Conservation (phyloP, 2,329 filamentous ascomycete species). For the Chaetomium sp. region DNA sequence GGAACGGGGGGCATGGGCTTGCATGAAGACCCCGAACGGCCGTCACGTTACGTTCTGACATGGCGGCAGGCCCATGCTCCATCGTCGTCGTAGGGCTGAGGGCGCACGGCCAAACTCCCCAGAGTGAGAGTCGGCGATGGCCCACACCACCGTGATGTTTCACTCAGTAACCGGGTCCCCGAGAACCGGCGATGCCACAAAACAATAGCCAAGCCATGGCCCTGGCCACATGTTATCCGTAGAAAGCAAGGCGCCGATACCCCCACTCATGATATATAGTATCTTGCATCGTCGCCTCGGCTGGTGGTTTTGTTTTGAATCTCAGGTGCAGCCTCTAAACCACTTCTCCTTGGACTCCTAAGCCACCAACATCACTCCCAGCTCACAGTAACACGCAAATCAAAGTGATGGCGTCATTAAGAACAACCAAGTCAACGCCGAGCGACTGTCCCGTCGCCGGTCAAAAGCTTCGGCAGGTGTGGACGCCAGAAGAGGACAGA, state of each 20-base stretch:
- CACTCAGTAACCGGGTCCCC: conserved; percentile 11
- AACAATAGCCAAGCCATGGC: background rate
- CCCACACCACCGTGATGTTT: conserved; percentile 7
- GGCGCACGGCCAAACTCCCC: background rate
- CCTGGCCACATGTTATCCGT: background rate
- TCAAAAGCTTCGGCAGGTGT: conserved; percentile 31
- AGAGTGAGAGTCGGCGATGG: conserved; percentile 8
- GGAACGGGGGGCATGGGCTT: conserved; percentile 12
- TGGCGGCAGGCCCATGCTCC: conserved; percentile 4
- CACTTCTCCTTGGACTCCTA: background rate
- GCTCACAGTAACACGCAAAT: background rate
- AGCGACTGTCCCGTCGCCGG: background rate
- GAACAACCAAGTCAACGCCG: background rate
- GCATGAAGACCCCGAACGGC: conserved; percentile 11
- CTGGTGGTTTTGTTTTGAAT: background rate
- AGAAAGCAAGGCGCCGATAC: background rate
- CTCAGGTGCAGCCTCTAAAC: background rate
- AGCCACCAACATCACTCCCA: background rate
- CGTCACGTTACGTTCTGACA: conserved; percentile 28
- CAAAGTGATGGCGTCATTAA: background rate
- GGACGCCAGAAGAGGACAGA: conserved; percentile 34
- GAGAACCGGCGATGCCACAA: conserved; percentile 12
- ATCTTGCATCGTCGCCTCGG: background rate
- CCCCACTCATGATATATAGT: conserved; percentile 4
- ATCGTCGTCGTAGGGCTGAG: conserved; percentile 29